A percentile compares a stretch with the other conserved stretches of the same genome.
Conservation (phyloP, 2,329 filamentous ascomycete species). For the Talaromyces funiculosus region DNA sequence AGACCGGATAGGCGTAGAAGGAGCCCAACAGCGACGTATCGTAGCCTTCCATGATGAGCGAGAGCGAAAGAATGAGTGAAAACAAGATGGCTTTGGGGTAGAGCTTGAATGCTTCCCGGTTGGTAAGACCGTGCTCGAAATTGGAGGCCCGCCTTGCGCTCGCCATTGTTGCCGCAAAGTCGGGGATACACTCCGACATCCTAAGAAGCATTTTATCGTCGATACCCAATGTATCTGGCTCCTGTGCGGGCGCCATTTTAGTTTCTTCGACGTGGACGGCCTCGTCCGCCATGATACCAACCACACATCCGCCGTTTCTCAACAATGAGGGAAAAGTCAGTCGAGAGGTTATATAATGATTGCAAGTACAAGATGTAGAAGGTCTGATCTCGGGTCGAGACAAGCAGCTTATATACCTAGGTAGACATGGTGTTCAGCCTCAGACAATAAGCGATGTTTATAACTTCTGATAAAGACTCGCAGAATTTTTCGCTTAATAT, state of each 20-base stretch:
- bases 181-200: conserved; percentile 30
- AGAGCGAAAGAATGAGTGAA: conserved; percentile 40
- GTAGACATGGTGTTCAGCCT: neutral
- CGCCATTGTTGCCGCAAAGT: conserved; percentile 15
- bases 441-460: neutral
- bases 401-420: conserved; percentile 5
- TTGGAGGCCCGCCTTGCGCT: conserved; percentile 1
- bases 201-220: conserved; percentile 21
- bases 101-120: conserved; percentile 16
- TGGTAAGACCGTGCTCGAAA: conserved; percentile 18
- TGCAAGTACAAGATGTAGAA: neutral
- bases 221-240: conserved; percentile 25
- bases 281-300: neutral
- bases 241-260: conserved; percentile 13
- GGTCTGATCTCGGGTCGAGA: neutral
- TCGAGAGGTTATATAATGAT: neutral
- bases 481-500: conserved; percentile 6
- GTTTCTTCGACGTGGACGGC: conserved; percentile 8
- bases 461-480: neutral
- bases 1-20: conserved; percentile 43
- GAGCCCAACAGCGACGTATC: conserved; percentile 48
- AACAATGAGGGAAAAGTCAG: neutral
- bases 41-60: conserved; percentile 51
- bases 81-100: conserved; percentile 27
- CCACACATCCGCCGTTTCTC: neutral